These are phyloP conservation scores for Monascus purpureus DNA, from an alignment of 495 filamentous ascomycete species.

Conservation along the genomic window DNA sequence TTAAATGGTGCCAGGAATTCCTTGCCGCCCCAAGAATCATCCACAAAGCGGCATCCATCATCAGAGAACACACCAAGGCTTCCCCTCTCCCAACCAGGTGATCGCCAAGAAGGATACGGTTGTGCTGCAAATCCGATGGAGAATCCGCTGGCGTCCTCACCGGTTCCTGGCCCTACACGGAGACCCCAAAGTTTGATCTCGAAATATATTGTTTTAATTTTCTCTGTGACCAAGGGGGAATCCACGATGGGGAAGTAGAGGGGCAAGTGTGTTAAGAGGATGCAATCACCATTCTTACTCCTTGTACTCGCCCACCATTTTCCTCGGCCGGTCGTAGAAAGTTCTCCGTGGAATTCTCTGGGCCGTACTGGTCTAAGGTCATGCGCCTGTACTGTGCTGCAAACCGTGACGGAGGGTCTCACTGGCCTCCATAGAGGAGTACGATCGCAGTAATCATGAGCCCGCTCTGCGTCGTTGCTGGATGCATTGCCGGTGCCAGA, in stretches of 20 bases:
- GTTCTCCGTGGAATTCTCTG: constrained; percentile 31
- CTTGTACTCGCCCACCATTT: constrained; percentile 31
- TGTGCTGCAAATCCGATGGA: constrained; percentile 66
- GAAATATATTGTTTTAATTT: constrained; percentile 57
- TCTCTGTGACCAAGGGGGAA: constrained; percentile 46
- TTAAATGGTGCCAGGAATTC: constrained; percentile 48
- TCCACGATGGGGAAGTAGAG: constrained; percentile 58
- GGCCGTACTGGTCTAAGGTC: constrained; percentile 33
- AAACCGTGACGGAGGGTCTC: constrained; percentile 24
- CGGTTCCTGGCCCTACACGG: constrained; percentile 14
- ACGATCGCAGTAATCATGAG: constrained; percentile 51
- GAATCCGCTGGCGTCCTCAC: constrained; percentile 43
- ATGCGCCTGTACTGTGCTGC: constrained; percentile 24
- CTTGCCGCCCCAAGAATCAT: constrained; percentile 73
- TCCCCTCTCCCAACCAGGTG: constrained; percentile 84
- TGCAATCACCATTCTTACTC: constrained; percentile 24
- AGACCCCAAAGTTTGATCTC: constrained; percentile 49
- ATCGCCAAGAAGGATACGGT: constrained; percentile 76
- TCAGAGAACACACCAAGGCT: constrained; percentile 82
- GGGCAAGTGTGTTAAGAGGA: constrained; percentile 53
- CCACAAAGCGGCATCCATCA: constrained; percentile 76
- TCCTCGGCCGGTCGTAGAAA: constrained; percentile 18
- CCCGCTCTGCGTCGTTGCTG: constrained; percentile 51
- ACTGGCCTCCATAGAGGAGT: constrained; percentile 51
- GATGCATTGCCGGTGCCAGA: constrained; percentile 68